Percentiles rank a stretch among this genome's conserved stretches.
Conservation (phyloP, 2,329 filamentous ascomycete species). For the Paraphaeosphaeria minitans region DNA sequence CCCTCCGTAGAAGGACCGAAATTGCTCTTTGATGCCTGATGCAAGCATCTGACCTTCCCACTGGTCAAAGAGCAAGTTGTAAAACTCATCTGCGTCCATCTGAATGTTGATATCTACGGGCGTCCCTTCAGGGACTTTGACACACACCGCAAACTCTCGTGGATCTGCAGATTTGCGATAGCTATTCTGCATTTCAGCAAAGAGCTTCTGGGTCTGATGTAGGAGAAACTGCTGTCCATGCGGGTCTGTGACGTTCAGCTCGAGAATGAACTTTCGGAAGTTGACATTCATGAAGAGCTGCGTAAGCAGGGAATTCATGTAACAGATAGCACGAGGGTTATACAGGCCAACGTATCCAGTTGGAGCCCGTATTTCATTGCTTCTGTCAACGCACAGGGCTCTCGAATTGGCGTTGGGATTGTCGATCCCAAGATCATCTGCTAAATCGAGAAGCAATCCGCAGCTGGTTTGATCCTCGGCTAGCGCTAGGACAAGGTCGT, state of each 20-base stretch:
- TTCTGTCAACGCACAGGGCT: slow-evolving; percentile 61
- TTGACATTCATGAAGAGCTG: slow-evolving; percentile 95
- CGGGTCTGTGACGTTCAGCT: slow-evolving; percentile 57
- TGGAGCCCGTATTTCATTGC: slow-evolving; percentile 70
- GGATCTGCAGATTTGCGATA: slow-evolving; percentile 77
- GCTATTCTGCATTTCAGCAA: slow-evolving; percentile 84
- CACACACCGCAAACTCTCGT: slow-evolving; percentile 70
- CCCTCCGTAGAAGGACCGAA: slow-evolving; percentile 87
- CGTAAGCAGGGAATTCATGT: slow-evolving; percentile 91
- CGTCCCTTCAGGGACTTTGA: slow-evolving; percentile 81
- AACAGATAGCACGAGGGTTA: slow-evolving; percentile 95
- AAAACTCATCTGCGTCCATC: slow-evolving; percentile 99
- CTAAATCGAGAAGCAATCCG: slow-evolving; percentile 35
- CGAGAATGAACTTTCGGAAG: slow-evolving; percentile 84
- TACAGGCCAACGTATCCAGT: slow-evolving; percentile 87
- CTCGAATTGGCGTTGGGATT: slow-evolving; percentile 64
- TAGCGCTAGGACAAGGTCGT: slow-evolving; percentile 42
- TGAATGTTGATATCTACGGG: slow-evolving; percentile 86
- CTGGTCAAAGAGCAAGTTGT: slow-evolving; percentile 88
- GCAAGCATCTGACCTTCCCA: slow-evolving; percentile 82
- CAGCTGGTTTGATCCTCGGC: slow-evolving; percentile 40
- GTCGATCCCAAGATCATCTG: slow-evolving; percentile 23
- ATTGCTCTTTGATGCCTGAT: slow-evolving; percentile 69
- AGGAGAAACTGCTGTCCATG: slow-evolving; percentile 70
- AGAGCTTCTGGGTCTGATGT: slow-evolving; percentile 77